Conservation (phyloP, 139 green algal genomes). For the Chlorella vulgaris region DNA sequence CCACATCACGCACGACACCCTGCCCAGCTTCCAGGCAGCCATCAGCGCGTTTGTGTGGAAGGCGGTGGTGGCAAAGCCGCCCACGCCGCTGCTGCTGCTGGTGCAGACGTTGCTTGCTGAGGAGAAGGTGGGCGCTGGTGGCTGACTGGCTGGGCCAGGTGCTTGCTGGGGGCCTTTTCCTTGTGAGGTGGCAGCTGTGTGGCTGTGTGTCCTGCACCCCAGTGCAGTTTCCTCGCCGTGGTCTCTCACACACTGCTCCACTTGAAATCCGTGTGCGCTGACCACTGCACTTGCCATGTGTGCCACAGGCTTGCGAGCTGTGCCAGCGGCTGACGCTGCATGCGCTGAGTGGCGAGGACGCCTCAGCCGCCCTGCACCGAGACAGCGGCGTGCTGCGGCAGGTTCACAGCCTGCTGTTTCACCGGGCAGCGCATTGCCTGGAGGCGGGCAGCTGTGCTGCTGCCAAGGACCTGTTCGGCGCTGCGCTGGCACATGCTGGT, state of each 20-base stretch:
- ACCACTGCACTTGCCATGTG: no score
- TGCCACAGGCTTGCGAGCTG: not conserved
- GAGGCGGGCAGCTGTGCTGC: not conserved
- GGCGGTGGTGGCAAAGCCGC: not conserved
- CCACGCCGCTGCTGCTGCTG: not conserved
- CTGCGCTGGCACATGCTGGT: slow-evolving; percentile 7
- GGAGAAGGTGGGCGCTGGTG: not conserved
- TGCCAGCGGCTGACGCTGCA: slow-evolving; percentile 12
- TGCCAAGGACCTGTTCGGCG: slow-evolving; percentile 15
- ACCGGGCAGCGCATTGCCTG: not conserved
- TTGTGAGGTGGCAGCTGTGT: no score
- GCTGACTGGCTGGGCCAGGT: not conserved
- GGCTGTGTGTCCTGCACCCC: no score
- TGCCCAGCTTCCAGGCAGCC: slow-evolving; percentile 22
- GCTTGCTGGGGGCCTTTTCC: no score
- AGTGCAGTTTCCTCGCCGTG: no score
- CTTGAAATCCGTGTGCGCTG: no score
- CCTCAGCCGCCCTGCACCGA: not conserved
- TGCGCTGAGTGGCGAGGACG: not conserved
- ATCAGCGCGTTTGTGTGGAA: slow-evolving; percentile 27
- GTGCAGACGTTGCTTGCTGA: slow-evolving; percentile 14
- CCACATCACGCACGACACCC: not conserved
- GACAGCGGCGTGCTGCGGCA: not conserved
- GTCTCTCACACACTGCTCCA: no score
- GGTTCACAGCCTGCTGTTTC: slow-evolving; percentile 29